Evolutionary conservation across 345 rosid species (phyloP), one percentile per base, ranked within the genome.

Genomic region (Diplotaxis tenuifolia): DNA sequence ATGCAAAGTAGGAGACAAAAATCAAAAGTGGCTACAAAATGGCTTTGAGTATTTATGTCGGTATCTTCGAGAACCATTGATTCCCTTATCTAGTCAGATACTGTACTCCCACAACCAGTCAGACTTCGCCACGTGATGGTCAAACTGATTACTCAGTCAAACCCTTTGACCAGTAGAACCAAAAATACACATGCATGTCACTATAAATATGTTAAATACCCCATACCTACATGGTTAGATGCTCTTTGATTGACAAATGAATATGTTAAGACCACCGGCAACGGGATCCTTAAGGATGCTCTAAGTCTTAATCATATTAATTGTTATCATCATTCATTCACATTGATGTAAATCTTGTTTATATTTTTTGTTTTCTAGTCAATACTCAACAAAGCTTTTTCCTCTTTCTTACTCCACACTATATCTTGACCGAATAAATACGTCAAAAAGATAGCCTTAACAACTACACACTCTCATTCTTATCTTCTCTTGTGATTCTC

Each of bases 1-100:
- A 27, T 57, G 36, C n/a, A 57, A 57, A 57, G 62, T n/a, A 57
- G 20, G 62, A 27, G 62, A 57, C 62, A 57, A 57, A 56, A 27
- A 7, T n/a, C 20, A 57, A 57, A 57, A 57, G 68, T 36, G 19
- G 21, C 69, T 60, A 65, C 68, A 63, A 66, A 28, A 56, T 31
- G 52, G 40, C 20, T 65, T 64, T 68, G 65, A 52, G 70, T 50
- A 21, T 59, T 55, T 28, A 21, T 62, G 79, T 68, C 79, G 79
- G 75, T 62, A 62, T 69, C 65, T 75, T 54, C 65, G 74, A 62
- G 65, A 75, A 55, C 74, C 79, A 62, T 62, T 28, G 73, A 68
- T 75, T 60, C 69, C 49, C 68, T 75, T 62, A 75, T 68, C 79
- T 69, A 62, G 38, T 28, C 70, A 75, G 64, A 53, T 20, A 28